A percentile compares a stretch with the other conserved stretches of the same genome.
These are phyloP conservation scores for Artemisia tridentata DNA, from an alignment of 129 eudicot species.

Conservation along the genomic window DNA sequence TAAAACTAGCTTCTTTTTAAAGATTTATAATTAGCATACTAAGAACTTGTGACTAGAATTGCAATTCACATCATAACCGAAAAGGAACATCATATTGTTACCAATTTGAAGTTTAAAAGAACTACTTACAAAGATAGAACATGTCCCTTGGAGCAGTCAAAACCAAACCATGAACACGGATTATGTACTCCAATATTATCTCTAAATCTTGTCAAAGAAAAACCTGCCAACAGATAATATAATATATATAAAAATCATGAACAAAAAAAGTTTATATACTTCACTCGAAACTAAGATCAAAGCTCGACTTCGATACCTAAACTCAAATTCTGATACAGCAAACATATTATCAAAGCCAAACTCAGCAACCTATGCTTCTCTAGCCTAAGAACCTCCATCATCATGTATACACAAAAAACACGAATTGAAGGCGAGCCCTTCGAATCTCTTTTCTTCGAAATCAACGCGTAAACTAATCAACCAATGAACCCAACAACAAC, in stretches of 20 bases:
- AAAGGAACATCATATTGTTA: too few species aligned
- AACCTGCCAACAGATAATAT: constrained; percentile 42
- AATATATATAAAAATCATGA: constrained; percentile 9
- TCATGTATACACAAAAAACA: constrained; percentile 34
- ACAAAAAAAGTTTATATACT: background rate
- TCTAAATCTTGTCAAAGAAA: constrained; percentile 57
- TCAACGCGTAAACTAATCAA: constrained; percentile 6
- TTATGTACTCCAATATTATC: constrained; percentile 51
- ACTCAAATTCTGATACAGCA: constrained; percentile 31
- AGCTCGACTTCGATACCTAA: constrained; percentile 38
- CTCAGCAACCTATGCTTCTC: constrained; percentile 23
- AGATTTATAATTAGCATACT: too few species aligned
- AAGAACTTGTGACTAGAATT: too few species aligned
- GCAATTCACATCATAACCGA: too few species aligned
- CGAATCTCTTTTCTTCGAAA: constrained; percentile 11
- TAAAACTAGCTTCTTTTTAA: too few species aligned
- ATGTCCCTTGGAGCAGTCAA: constrained; percentile 52
- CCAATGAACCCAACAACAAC: background rate
- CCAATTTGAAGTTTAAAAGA: too few species aligned
- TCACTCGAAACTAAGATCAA: background rate
- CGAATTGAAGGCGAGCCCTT: constrained; percentile 25
- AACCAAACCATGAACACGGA: constrained; percentile 82
- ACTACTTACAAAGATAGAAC: constrained; percentile 68
- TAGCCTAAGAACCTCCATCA: constrained; percentile 36
- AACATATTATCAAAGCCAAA: constrained; percentile 26